These are phyloP conservation scores for Microcyclospora tardicrescens DNA, from an alignment of 2,329 filamentous ascomycete genomes.

Conservation along the genomic window DNA sequence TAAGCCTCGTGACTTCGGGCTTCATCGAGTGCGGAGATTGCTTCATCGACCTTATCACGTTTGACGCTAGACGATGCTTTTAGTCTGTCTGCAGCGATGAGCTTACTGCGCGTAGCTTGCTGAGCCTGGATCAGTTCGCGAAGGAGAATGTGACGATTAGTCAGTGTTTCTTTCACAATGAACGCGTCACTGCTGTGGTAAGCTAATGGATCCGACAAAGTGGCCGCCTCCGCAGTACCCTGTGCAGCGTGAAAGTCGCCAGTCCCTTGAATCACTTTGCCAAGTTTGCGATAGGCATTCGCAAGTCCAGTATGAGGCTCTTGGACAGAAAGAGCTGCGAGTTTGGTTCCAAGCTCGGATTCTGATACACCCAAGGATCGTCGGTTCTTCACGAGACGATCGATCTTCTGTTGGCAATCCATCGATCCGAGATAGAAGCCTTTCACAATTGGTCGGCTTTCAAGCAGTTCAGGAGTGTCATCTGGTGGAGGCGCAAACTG, in stretches of 20 bases:
- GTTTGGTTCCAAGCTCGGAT: slow-evolving; percentile 83
- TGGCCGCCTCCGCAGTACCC: slow-evolving; percentile 90
- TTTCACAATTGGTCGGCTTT: slow-evolving; percentile 83
- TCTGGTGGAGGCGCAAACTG: slow-evolving; percentile 96
- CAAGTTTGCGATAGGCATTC: slow-evolving; percentile 87
- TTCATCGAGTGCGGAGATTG: slow-evolving; percentile 81
- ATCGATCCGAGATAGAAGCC: slow-evolving; percentile 90
- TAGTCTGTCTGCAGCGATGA: slow-evolving; percentile 75
- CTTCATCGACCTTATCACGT: slow-evolving; percentile 93
- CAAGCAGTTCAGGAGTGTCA: slow-evolving; percentile 86
- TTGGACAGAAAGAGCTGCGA: slow-evolving; percentile 74
- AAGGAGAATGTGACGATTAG: slow-evolving; percentile 91
- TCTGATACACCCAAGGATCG: slow-evolving; percentile 83
- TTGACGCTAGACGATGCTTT: slow-evolving; percentile 78
- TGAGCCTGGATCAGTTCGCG: slow-evolving; percentile 89
- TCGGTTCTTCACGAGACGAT: slow-evolving; percentile 81
- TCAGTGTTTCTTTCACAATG: slow-evolving; percentile 95
- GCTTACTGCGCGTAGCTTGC: slow-evolving; percentile 67
- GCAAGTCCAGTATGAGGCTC: slow-evolving; percentile 80
- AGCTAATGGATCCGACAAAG: slow-evolving; percentile 80
- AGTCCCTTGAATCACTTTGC: slow-evolving; percentile 81
- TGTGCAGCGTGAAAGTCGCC: slow-evolving; percentile 95
- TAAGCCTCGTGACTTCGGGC: slow-evolving; percentile 70
- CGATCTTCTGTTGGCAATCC: slow-evolving; percentile 95
- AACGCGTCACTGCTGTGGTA: slow-evolving; percentile 94